These are phyloP conservation scores for Davidsoniella virescens DNA, from an alignment of 2,329 filamentous ascomycete genomes.

Conservation along the genomic window DNA sequence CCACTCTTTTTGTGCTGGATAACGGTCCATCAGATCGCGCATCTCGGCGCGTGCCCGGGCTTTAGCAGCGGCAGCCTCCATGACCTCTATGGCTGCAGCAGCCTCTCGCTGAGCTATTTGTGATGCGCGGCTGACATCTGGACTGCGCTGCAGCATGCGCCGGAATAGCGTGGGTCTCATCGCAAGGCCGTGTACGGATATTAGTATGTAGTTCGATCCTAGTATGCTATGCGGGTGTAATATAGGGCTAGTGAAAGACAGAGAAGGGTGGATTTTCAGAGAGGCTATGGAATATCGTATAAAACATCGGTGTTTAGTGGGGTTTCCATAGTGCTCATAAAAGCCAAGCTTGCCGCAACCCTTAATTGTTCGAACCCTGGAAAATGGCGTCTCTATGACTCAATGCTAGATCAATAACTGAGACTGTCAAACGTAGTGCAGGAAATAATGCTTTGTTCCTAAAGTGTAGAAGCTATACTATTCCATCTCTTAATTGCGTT, in stretches of 20 bases:
- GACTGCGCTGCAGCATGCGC: background rate
- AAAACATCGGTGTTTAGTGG: too few species aligned
- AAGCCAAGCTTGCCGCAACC: too few species aligned
- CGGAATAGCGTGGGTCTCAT: slow-evolving; percentile 1
- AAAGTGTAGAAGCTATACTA: too few species aligned
- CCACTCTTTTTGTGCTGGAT: slow-evolving; percentile 56
- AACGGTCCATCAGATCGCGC: slow-evolving; percentile 33
- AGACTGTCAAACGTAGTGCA: too few species aligned
- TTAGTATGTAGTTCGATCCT: background rate
- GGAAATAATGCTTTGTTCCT: too few species aligned
- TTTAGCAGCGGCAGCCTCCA: slow-evolving; percentile 5
- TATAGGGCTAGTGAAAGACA: too few species aligned
- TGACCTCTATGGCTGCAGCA: background rate
- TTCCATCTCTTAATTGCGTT: too few species aligned
- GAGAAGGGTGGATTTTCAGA: too few species aligned
- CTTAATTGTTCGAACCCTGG: background rate
- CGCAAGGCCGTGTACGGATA: background rate
- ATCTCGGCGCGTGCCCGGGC: slow-evolving; percentile 2
- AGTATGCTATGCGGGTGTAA: too few species aligned
- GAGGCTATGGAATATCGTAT: too few species aligned
- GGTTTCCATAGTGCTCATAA: too few species aligned
- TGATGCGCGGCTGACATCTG: slow-evolving; percentile 17
- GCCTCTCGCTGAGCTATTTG: slow-evolving; percentile 5
- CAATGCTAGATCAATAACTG: background rate
- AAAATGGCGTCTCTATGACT: background rate